Evolutionary conservation across 192 early-diverging fungal genomes (phyloP), one percentile per base, ranked within the genome.

Genomic region (Podila epigama): DNA sequence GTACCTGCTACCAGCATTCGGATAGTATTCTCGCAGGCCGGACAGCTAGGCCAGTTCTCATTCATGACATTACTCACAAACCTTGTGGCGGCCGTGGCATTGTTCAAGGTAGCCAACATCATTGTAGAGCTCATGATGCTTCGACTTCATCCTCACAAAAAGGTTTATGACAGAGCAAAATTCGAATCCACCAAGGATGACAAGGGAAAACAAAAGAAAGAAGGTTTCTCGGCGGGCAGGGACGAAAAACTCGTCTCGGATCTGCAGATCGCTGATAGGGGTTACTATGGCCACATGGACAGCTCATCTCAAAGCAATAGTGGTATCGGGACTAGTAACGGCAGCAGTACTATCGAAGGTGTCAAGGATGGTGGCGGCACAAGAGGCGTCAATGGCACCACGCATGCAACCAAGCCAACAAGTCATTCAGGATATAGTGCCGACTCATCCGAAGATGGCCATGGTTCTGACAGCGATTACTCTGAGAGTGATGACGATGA

Each of bases 91-190:
- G 70, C 70, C 25, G 55, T 82, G 20, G 81, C 77, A 5, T 29
- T 82, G 31, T 82, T 82, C 68, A 79, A 70, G 25, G 57, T 81
- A 1, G 79, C 79, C 28, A 75, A 63, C 36, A 73, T 81, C 18
- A 34, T 81, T 6, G 70, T 81, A 15, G 79, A 81, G 53, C 58
- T 81, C 11, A 64, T 69, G 55, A 81, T 81, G 79, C 40, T 75
- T 35, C 55, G 71, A 28, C 50, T 81, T 28, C 70, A 69, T 32
- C 79, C 79, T 33, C 60, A 66, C 39, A 81, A 81, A 51, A 61
- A 81, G 29, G 32, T 66, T 18, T 75, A 69, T 32, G 53, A 27
- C 18, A 56, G 67, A 3, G 52, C 60, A 10, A 81, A 75, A 35
- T 81, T 69, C 39, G 70, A 73, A 41, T 50, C 18, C 27, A 61